phyloP scores from a whole-genome alignment of 352 stramenopile genomes.

The Phytophthora fragariae region DNA sequence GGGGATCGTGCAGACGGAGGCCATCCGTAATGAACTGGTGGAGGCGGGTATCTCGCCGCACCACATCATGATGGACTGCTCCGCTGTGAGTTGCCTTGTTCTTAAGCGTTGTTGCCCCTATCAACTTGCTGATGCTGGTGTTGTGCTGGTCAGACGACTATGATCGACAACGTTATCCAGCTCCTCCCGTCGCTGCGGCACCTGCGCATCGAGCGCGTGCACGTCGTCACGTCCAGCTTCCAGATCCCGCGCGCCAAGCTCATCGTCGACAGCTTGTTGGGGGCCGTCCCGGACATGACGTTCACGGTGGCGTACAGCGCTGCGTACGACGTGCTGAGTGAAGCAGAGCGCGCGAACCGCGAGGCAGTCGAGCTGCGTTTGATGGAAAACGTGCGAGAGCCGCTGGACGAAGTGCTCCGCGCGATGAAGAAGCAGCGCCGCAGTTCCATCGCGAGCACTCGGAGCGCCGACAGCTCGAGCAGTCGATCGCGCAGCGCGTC shows the following conservation, averaged over 20 bases:
- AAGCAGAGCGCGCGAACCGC: constrained; percentile 31
- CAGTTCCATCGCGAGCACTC: constrained; percentile 29
- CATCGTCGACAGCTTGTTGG: constrained; percentile 34
- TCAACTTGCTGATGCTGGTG: too few species aligned
- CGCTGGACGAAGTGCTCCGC: constrained; percentile 34
- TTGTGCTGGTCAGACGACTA: constrained; percentile 6
- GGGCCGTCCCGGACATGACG: constrained; percentile 23
- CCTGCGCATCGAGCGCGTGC: constrained; percentile 26
- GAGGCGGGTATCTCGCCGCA: constrained; percentile 65
- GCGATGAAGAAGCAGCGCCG: constrained; percentile 33
- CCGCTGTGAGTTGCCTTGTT: constrained; percentile 39
- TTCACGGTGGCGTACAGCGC: constrained; percentile 15
- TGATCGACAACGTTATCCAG: constrained; percentile 32
- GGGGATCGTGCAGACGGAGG: constrained; percentile 54
- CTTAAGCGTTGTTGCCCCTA: too few species aligned
- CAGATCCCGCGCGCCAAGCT: constrained; percentile 31
- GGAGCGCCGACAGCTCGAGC: constrained; percentile 26
- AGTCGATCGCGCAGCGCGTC: constrained; percentile 18
- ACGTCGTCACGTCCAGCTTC: constrained; percentile 29
- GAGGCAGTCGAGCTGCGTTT: constrained; percentile 29
- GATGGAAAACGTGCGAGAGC: constrained; percentile 17
- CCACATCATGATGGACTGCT: constrained; percentile 80
- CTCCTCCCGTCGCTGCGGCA: constrained; percentile 28
- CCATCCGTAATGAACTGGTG: constrained; percentile 61
- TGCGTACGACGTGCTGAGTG: constrained; percentile 17